These are phyloP conservation scores for Erodium texanum DNA, from an alignment of 441 rosid genomes.

Conservation along the genomic window DNA sequence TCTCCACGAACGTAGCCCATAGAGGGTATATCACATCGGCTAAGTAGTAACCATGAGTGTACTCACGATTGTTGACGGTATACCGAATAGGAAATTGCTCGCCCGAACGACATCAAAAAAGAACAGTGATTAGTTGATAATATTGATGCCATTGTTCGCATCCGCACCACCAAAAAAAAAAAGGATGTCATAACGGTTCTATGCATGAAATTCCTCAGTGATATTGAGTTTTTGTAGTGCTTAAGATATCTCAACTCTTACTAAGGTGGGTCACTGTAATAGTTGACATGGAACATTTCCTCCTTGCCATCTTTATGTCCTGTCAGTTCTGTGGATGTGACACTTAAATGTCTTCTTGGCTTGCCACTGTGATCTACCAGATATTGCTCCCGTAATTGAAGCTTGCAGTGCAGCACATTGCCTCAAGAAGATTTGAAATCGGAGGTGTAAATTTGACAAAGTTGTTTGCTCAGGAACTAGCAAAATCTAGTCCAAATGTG, in stretches of 20 bases:
- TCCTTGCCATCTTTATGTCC: background rate
- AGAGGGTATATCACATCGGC: no score
- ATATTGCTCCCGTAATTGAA: constrained; percentile 95
- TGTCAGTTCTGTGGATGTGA: background rate
- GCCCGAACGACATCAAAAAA: no score
- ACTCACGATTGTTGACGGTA: no score
- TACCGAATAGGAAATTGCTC: no score
- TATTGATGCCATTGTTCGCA: no score
- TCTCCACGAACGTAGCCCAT: no score
- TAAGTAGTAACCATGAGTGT: no score
- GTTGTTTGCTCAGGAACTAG: constrained; percentile 67
- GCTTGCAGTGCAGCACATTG: constrained; percentile 98
- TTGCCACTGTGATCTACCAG: constrained; percentile 30
- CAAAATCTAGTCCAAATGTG: constrained; percentile 59
- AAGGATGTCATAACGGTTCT: no score
- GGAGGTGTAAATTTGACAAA: constrained; percentile 80
- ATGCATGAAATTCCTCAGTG: no score
- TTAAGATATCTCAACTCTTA: constrained; percentile 1
- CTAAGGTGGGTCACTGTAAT: background rate
- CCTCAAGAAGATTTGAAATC: constrained; percentile 84
- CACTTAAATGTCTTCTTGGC: background rate
- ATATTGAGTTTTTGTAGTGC: no score
- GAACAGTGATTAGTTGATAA: no score
- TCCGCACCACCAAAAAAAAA: no score
- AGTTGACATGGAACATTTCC: background rate